Base-by-base conservation (phyloP, 345 rosid genomes). In the Aquilaria sinensis region DNA sequence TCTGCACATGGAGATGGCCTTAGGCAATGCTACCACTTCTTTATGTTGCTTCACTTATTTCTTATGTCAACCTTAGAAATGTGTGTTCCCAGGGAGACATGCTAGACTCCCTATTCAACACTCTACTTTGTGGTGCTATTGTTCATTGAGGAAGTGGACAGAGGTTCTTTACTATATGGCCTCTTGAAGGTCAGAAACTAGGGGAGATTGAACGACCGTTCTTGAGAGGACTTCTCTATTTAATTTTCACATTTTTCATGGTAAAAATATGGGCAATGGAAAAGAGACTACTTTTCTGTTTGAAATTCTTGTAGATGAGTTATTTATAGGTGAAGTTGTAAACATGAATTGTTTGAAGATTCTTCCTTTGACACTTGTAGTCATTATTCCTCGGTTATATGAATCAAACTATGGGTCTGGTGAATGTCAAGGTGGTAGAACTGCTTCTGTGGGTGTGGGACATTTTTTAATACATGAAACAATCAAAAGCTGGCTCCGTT, bases 1-100 rank as follows among this genome's bases (percentile, higher is more conserved):
- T 93, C 65, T 90, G 96, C 81, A 81, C 90, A 31, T 93, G 98
- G 97, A 81, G 85, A 75, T 90, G 98, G 98, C 86, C 86, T 47
- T 97, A 51, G 94, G 98, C 65, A 76, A 74, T 77, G 89, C 82
- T 72, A 47, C 74, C 46, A 62, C 77, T 72, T 84, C 92, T 64
- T 93, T 93, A 74, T 23, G 70, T 93, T 62, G 96, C 97, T 60
- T 64, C 58, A 14, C 66, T 93, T 66, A 70, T 76, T 71, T 71
- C 77, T 34, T 80, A 68, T 84, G 74, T 81, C 76, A 81, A 77
- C 80, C 71, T 66, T 60, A 72, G 70, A 67, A 23, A 23, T 23
- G 23, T 23, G 23, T 23, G 23, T 23, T 66, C 57, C 47, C 57
- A 33, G 58, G 80, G 78, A 61, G 71, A 67, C 70, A 67, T 83